phyloP scores from a whole-genome alignment of 768 basidiomycete genomes.

The Termitomyces heimii region DNA sequence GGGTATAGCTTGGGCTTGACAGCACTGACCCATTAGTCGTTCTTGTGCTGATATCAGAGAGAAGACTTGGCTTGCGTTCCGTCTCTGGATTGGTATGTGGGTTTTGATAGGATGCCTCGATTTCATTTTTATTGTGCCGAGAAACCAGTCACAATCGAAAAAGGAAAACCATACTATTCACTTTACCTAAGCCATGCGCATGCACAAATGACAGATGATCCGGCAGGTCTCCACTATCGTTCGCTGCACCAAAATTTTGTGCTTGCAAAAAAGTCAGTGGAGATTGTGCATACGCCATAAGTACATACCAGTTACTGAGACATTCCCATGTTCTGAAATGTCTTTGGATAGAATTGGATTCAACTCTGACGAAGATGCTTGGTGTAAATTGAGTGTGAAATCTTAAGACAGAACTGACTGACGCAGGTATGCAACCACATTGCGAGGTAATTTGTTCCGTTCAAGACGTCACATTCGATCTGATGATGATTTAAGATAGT shows the following conservation, averaged over 20 bases:
- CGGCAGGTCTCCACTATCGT: not conserved
- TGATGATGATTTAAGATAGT: not conserved
- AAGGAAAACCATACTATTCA: not conserved
- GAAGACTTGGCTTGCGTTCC: not conserved
- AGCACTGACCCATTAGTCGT: slow-evolving; percentile 9
- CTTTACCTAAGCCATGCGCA: not conserved
- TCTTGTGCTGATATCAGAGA: slow-evolving; percentile 8
- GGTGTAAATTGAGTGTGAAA: not conserved
- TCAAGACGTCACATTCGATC: not conserved
- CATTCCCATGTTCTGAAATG: not conserved
- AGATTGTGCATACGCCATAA: not conserved
- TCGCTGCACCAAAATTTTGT: not conserved
- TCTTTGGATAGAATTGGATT: not conserved
- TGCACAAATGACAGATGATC: not conserved
- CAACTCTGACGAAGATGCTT: not conserved
- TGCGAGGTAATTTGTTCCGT: not conserved
- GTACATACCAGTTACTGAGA: not conserved
- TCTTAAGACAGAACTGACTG: not conserved
- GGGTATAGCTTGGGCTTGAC: not conserved
- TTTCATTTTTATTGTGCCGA: not conserved
- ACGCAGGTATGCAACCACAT: slow-evolving; percentile 13
- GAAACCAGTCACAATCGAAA: not conserved
- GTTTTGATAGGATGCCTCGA: slow-evolving; percentile 2
- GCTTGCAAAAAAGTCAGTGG: not conserved
- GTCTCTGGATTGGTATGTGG: not conserved